These are phyloP conservation scores for Xylariomycetidae sp. DNA, from an alignment of 2,329 filamentous ascomycete species.

Conservation along the genomic window DNA sequence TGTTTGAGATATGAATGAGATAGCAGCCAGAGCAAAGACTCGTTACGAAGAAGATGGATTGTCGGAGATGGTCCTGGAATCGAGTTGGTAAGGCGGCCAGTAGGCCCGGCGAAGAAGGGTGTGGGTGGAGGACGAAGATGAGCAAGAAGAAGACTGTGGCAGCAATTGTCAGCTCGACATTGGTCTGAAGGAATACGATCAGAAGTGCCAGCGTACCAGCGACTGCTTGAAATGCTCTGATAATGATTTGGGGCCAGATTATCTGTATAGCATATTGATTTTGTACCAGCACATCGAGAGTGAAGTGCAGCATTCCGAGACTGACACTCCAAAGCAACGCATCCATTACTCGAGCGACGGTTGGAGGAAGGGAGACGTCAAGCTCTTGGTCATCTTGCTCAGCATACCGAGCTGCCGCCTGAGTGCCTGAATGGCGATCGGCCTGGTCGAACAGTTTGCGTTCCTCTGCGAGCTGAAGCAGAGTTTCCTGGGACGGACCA, in stretches of 20 bases:
- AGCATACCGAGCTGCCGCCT: slow-evolving; percentile 23
- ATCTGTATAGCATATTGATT: slow-evolving; percentile 70
- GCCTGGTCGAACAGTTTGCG: slow-evolving; percentile 52
- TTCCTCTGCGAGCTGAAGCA: slow-evolving; percentile 69
- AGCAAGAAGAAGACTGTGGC: slow-evolving; percentile 52
- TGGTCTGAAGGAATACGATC: too few relatives aligned
- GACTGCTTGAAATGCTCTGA: slow-evolving; percentile 49
- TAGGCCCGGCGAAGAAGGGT: slow-evolving; percentile 42
- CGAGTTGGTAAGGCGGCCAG: slow-evolving; percentile 44
- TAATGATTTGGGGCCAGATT: slow-evolving; percentile 50
- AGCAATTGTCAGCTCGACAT: too few relatives aligned
- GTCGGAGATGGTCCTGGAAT: slow-evolving; percentile 46
- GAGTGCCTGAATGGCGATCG: slow-evolving; percentile 32
- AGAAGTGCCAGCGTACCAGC: slow-evolving; percentile 36
- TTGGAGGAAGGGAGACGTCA: slow-evolving; percentile 31
- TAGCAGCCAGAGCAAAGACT: slow-evolving; percentile 67
- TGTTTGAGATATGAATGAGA: slow-evolving; percentile 77
- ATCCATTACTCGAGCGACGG: slow-evolving; percentile 50
- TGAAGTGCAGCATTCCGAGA: slow-evolving; percentile 69
- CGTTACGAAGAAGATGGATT: slow-evolving; percentile 58
- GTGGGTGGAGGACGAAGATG: slow-evolving; percentile 54
- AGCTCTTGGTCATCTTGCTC: slow-evolving; percentile 33
- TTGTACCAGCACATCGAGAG: slow-evolving; percentile 73
- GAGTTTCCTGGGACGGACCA: slow-evolving; percentile 57
- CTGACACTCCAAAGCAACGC: slow-evolving; percentile 55